phyloP scores from a whole-genome alignment of 2,329 filamentous ascomycete genomes.

The Fusarium agapanthi region DNA sequence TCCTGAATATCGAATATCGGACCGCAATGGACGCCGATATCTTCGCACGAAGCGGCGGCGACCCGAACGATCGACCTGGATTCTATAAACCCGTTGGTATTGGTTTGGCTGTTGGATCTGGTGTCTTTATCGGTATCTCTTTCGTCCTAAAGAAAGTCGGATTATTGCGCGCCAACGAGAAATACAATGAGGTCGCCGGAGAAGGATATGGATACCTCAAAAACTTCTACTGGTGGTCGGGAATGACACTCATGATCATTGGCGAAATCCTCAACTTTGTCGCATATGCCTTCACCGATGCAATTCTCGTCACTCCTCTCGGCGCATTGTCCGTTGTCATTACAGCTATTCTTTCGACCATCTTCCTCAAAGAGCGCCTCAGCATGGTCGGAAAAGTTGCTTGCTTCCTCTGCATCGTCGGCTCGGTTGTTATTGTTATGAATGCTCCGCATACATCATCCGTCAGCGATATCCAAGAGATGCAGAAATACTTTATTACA shows the following conservation, averaged over 20 bases:
- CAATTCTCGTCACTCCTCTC: slow-evolving; percentile 91
- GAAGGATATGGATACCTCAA: slow-evolving; percentile 98
- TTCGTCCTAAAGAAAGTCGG: slow-evolving; percentile 97
- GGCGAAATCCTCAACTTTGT: slow-evolving; percentile 98
- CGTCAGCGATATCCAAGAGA: slow-evolving; percentile 87
- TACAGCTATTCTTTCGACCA: slow-evolving; percentile 87
- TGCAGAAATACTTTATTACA: slow-evolving; percentile 86
- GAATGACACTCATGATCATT: slow-evolving; percentile 96
- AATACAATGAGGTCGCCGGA: slow-evolving; percentile 94
- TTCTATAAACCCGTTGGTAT: slow-evolving; percentile 89
- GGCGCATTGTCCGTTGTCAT: slow-evolving; percentile 93
- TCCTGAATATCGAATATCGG: neutral
- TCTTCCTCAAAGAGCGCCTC: slow-evolving; percentile 94
- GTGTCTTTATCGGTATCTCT: slow-evolving; percentile 90
- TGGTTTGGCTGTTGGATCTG: slow-evolving; percentile 83
- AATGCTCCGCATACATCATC: slow-evolving; percentile 90
- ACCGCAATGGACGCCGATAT: slow-evolving; percentile 38
- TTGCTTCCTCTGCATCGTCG: slow-evolving; percentile 94
- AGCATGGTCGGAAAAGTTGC: slow-evolving; percentile 96
- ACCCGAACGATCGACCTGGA: slow-evolving; percentile 51
- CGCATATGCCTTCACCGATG: slow-evolving; percentile 96
- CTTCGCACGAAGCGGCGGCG: slow-evolving; percentile 30
- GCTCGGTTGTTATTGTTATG: slow-evolving; percentile 91
- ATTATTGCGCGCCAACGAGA: slow-evolving; percentile 89
- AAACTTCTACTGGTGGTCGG: slow-evolving; percentile 92